Evolutionary conservation across 768 basidiomycete species (phyloP).

Genomic region (Nevesoporus exiguus): DNA sequence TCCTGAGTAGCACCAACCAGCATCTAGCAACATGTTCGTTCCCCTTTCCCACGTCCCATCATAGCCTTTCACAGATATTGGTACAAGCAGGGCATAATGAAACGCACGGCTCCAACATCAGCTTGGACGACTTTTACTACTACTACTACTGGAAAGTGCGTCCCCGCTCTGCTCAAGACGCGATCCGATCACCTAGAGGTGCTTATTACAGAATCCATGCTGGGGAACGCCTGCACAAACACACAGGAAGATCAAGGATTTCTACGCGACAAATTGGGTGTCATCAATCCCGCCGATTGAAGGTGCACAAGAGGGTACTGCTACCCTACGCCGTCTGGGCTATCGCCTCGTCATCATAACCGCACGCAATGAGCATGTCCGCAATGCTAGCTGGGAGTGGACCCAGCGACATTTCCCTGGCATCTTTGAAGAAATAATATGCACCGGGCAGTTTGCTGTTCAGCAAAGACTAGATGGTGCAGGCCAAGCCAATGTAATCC

Average conservation of each 20-base stretch:
- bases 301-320: conserved; percentile 58
- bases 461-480: conserved; percentile 34
- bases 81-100: conserved; percentile 60
- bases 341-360: conserved; percentile 73
- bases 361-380: conserved; percentile 55
- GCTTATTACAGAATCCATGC: conserved; percentile 39
- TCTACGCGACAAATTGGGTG: conserved; percentile 53
- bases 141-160: conserved; percentile 76
- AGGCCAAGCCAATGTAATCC: conserved; percentile 34
- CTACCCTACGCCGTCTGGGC: conserved; percentile 56
- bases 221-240: conserved; percentile 65
- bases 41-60: background rate
- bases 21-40: conserved; percentile 51
- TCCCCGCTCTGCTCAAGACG: background rate
- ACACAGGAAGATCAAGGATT: conserved; percentile 53
- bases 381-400: conserved; percentile 65
- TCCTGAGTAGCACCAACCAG: conserved; percentile 60
- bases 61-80: background rate
- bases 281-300: conserved; percentile 48
- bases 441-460: conserved; percentile 67
- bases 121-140: conserved; percentile 58
- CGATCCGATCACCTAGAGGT: background rate
- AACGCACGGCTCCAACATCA: conserved; percentile 51
- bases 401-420: conserved; percentile 62
- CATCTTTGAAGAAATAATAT: conserved; percentile 58